Evolutionary conservation across 2,329 filamentous ascomycete genomes (phyloP), one percentile per base, ranked within the genome.

Genomic region (Venturia pyrina): DNA sequence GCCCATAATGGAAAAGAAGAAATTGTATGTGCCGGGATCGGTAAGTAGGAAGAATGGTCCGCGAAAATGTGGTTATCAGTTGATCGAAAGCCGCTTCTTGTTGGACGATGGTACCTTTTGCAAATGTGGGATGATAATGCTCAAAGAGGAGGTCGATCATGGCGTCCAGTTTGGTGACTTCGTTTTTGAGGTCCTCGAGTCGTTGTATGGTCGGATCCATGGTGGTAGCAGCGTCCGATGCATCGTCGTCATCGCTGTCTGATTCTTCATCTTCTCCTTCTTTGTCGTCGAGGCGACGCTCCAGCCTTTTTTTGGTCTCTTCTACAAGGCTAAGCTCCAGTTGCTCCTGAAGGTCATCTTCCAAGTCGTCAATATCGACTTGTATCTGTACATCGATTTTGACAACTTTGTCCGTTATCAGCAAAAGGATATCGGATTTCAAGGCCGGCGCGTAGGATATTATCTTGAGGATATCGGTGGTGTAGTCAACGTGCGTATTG

Each of bases 381-480:
- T 97, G 93, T 76, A 98, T 95, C 74, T 97, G 90, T 0, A 96
- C 91, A 74, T 99, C 95, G 67, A 98, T 90, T 77, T 95, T 95
- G 72, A 98, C 91, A 8, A 98, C 82, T 68, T 90, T 88, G 70
- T 93, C 89, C 53, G 92, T 89, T 61, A 98, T 89, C 15, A 96
- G 79, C 66, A 91, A 87, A 69, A 96, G 83, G 32, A 98, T 87
- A 68, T 96, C 90, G 8, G 89, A 85, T 68, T 88, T 88, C 44
- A 97, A 79, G 67, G 90, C 87, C 0, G 91, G 88, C 1, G 89
- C 85, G 73, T 96, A 96, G 62, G 86, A 82, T 64, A 89, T 87
- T 43, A 98, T 80, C 67, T 83, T 85, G 34, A 98, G 80, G 11
- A 98, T 80, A 73, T 98, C 96, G 71, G 89, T 84, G 66, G 96